phyloP scores from a whole-genome alignment of 768 basidiomycete species.

The Pseudohyphozyma bogoriensis region DNA sequence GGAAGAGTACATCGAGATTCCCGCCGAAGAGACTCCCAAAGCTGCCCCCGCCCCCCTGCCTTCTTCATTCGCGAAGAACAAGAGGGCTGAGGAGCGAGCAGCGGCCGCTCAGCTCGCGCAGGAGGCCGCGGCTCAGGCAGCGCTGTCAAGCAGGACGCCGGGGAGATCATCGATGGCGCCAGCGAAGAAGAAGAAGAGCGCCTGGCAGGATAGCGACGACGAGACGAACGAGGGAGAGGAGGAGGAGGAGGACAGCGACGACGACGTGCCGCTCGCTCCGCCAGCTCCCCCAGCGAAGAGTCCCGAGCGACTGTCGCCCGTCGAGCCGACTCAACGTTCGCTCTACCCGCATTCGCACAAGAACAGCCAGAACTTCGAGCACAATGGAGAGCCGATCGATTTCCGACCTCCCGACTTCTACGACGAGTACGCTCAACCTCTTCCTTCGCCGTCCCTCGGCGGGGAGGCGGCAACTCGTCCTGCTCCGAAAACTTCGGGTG shows the following conservation, averaged over 20 bases:
- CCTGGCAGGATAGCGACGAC: conserved; percentile 71
- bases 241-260: conserved; percentile 31
- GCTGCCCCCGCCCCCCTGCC: conserved; percentile 46
- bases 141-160: conserved; percentile 42
- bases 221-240: conserved; percentile 44
- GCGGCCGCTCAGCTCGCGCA: conserved; percentile 70
- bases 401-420: too few relatives aligned
- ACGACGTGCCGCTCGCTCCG: conserved; percentile 10
- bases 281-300: neutral
- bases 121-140: conserved; percentile 63
- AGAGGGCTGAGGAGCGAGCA: conserved; percentile 71
- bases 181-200: conserved; percentile 54
- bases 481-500: too few relatives aligned
- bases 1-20: neutral
- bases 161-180: conserved; percentile 42
- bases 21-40: neutral
- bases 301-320: too few relatives aligned
- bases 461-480: neutral
- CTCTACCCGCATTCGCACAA: too few relatives aligned
- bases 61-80: conserved; percentile 81
- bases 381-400: too few relatives aligned
- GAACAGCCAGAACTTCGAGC: too few relatives aligned
- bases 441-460: neutral
- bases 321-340: neutral
- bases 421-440: conserved; percentile 32